phyloP scores from a whole-genome alignment of 2,329 filamentous ascomycete genomes.

The Cephalotrichum gorgonifer region DNA sequence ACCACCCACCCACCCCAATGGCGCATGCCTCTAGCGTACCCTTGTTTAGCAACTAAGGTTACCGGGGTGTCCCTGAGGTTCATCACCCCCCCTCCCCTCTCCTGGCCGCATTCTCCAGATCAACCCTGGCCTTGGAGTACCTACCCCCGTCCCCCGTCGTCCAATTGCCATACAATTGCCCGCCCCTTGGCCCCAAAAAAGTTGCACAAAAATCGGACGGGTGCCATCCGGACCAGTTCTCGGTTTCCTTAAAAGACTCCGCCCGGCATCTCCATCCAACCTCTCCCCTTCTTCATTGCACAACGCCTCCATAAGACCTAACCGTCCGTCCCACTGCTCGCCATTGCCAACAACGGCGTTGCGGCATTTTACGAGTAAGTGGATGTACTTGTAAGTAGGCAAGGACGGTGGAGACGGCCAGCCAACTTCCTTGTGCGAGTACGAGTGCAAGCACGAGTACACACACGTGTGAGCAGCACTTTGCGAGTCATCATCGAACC shows the following conservation, averaged over 20 bases:
- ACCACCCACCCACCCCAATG: not conserved
- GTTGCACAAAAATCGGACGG: conserved; percentile 39
- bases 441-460: too few relatives aligned
- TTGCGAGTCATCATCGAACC: conserved; percentile 19
- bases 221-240: conserved; percentile 20
- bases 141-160: not conserved
- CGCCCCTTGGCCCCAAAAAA: conserved; percentile 22
- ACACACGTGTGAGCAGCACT: too few relatives aligned
- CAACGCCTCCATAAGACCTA: conserved; percentile 17
- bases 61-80: conserved; percentile 3
- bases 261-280: not conserved
- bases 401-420: not conserved
- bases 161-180: conserved; percentile 3
- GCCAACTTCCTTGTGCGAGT: too few relatives aligned
- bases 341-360: conserved; percentile 11
- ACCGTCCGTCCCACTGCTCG: conserved; percentile 20
- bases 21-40: not conserved
- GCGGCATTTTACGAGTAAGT: conserved; percentile 5
- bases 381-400: conserved; percentile 12
- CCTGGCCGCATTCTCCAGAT: conserved; percentile 4
- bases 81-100: conserved; percentile 1
- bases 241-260: conserved; percentile 5
- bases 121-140: not conserved
- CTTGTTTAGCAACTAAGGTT: conserved; percentile 4
- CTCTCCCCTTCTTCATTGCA: conserved; percentile 19